phyloP scores from a whole-genome alignment of 805 yeast genomes.

The Nakazawaea sp. region DNA sequence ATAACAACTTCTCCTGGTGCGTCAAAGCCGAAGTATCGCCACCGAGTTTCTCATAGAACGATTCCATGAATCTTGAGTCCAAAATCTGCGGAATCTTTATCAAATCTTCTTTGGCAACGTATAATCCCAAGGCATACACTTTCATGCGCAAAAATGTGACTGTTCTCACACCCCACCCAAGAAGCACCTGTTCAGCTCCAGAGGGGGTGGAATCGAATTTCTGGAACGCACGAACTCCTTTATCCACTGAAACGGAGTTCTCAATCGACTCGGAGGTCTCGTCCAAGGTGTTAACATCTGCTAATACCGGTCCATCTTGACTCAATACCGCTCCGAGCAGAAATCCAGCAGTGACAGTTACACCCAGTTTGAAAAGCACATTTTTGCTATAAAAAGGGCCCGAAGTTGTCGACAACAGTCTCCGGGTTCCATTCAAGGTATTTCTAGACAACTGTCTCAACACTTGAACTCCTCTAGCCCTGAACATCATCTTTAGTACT shows the following conservation, averaged over 20 bases:
- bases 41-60: constrained; percentile 18
- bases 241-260: constrained; percentile 16
- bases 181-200: constrained; percentile 35
- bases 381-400: too few species aligned
- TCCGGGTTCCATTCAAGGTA: too few species aligned
- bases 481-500: too few species aligned
- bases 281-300: constrained; percentile 11
- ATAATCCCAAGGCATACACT: constrained; percentile 84
- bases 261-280: constrained; percentile 12
- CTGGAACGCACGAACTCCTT: constrained; percentile 23
- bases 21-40: constrained; percentile 15
- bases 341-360: too few species aligned
- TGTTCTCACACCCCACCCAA: constrained; percentile 78
- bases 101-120: constrained; percentile 58
- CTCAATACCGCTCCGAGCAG: too few species aligned
- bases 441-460: too few species aligned
- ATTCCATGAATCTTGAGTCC: constrained; percentile 33
- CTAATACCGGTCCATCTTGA: too few species aligned
- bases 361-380: too few species aligned
- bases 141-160: constrained; percentile 79
- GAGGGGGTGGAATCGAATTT: constrained; percentile 14
- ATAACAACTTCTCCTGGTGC: constrained; percentile 32
- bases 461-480: too few species aligned
- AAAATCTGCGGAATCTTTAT: constrained; percentile 31
- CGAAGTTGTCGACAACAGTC: too few species aligned